Base-by-base conservation (phyloP, 1,284 basidiomycete genomes). In the Malassezia sympodialis region DNA sequence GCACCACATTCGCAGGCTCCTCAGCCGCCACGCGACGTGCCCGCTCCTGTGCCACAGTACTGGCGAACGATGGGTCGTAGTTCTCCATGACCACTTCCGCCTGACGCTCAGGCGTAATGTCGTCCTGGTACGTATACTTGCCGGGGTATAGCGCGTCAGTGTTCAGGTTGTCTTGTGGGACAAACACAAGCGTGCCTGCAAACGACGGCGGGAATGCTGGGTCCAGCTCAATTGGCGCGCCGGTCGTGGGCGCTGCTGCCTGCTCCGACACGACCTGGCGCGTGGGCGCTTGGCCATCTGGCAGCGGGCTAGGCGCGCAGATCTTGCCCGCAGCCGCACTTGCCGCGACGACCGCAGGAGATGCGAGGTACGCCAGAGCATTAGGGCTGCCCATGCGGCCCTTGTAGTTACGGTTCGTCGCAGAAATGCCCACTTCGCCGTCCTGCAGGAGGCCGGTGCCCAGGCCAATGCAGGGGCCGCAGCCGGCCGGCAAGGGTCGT, bases 41-140 rank as follows among this genome's bases (percentile, higher is more conserved):
- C 26, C 76, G 77, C 23, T 91, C 79, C 2, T 81, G 77, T 1
- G 83, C 81, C 48, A 91, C 84, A 43, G 83, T 82, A 1, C 77
- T 57, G 12, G 93, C 88, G 72, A 98, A 98, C 0, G 79, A 76
- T 0, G 88, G 84, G 69, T 98, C 93, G 76, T 99, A 98, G 79
- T 98, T 98, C 79, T 99, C 93, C 79, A 80, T 80, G 30, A 96
- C 93, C n/a, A 98, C 87, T 69, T 94, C 83, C 1, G 90, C 91
- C 76, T 98, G 93, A 27, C 85, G 83, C 62, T 85, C 84, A 31
- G 91, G 88, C 0, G 93, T 96, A 71, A 99, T 96, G 73, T 96
- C 94, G 75, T 99, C 93, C 76, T 96, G 90, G 77, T 99, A 98
- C 0, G 94, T 99, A 77, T 99, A 99, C 77, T 96, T 99, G 31